phyloP scores from a whole-genome alignment of 192 early-diverging fungal species.

The Podila minutissima region DNA sequence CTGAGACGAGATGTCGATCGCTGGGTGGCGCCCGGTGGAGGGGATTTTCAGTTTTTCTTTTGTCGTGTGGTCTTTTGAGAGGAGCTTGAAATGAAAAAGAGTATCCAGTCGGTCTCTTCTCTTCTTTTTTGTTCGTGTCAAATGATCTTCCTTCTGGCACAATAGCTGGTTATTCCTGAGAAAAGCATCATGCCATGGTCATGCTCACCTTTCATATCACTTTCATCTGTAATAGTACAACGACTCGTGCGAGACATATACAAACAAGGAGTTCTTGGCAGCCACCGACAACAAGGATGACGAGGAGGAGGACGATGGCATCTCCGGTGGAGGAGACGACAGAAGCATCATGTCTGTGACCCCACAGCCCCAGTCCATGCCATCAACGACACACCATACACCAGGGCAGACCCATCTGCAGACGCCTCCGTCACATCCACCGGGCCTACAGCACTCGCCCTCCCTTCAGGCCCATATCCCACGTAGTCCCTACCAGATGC shows the following conservation, averaged over 20 bases:
- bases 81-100: no score
- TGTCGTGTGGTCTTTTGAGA: no score
- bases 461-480: conserved; percentile 20
- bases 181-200: not conserved
- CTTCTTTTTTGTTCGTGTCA: no score
- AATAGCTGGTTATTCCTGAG: no score
- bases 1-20: no score
- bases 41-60: no score
- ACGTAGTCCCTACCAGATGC: conserved; percentile 45
- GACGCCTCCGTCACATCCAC: conserved; percentile 38
- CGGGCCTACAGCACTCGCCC: conserved; percentile 24
- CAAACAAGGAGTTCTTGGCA: conserved; percentile 45
- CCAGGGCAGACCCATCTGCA: conserved; percentile 41
- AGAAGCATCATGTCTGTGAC: conserved; percentile 46
- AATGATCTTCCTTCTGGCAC: no score
- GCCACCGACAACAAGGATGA: conserved; percentile 40
- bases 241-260: conserved; percentile 49
- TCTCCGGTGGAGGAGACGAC: conserved; percentile 41
- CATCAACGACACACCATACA: conserved; percentile 27
- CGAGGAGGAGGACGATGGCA: conserved; percentile 38
- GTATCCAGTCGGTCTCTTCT: no score
- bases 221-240: conserved; percentile 27
- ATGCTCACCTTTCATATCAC: not conserved
- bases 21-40: no score
- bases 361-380: conserved; percentile 39